Evolutionary conservation across 1,284 basidiomycete genomes (phyloP).

Genomic region (Cutaneotrichosporon arboriforme): DNA sequence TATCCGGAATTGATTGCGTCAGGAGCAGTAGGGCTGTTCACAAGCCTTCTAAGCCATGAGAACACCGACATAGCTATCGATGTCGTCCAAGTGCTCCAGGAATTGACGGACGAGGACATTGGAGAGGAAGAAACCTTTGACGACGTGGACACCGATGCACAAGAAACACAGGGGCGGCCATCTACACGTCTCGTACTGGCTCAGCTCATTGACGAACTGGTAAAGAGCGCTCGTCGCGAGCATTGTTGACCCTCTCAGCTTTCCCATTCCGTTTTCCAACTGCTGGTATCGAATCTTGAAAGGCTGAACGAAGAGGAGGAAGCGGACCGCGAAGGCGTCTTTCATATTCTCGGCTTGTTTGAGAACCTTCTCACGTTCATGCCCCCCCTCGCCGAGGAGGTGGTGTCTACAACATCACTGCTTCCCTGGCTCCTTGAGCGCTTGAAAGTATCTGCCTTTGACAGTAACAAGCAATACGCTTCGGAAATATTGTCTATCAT

Average conservation of each 20-base stretch:
- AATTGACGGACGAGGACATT: slow-evolving; percentile 90
- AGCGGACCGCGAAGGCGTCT: slow-evolving; percentile 80
- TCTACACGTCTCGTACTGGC: slow-evolving; percentile 55
- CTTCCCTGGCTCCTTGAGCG: slow-evolving; percentile 74
- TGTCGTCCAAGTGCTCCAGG: slow-evolving; percentile 82
- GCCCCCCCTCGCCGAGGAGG: slow-evolving; percentile 62
- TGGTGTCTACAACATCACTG: slow-evolving; percentile 68
- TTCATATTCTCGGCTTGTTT: slow-evolving; percentile 85
- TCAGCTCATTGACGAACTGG: slow-evolving; percentile 65
- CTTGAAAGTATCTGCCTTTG: slow-evolving; percentile 64
- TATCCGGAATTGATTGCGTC: slow-evolving; percentile 85
- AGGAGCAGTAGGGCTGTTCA: slow-evolving; percentile 60
- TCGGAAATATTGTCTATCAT: slow-evolving; percentile 85
- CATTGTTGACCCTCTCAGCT: slow-evolving; percentile 52
- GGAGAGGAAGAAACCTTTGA: slow-evolving; percentile 67
- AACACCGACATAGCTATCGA: slow-evolving; percentile 92
- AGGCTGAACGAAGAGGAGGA: slow-evolving; percentile 73
- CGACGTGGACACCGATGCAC: slow-evolving; percentile 53
- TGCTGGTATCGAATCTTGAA: slow-evolving; percentile 81
- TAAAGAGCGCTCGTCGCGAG: slow-evolving; percentile 44
- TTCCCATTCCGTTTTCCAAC: slow-evolving; percentile 73
- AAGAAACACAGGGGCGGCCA: slow-evolving; percentile 53
- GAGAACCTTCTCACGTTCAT: slow-evolving; percentile 88
- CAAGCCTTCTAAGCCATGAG: slow-evolving; percentile 83
- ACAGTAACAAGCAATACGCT: slow-evolving; percentile 80